Base-by-base conservation (phyloP, 306 rosid genomes). In the Lathyrus oleraceus region DNA sequence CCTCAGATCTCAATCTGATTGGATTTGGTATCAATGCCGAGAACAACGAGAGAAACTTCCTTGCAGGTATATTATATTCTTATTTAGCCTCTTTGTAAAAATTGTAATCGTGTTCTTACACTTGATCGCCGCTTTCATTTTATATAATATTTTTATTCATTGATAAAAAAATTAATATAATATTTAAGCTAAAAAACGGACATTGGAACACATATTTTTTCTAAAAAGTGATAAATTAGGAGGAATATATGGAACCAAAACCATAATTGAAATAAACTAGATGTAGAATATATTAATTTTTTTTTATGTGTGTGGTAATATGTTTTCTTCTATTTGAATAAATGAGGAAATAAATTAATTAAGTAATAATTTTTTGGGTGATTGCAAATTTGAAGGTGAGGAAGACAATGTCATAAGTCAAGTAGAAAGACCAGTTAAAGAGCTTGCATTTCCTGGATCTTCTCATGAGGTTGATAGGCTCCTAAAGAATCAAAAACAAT, bases 21-120 rank as follows among this genome's bases (percentile, higher is more conserved):
- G 83, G 52, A 0, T 74, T 82, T 11, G 75, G 72, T 42, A 57
- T 85, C 61, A 79, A 82, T 19, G 89, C 72, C 27, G 69, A 71
- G 42, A 28, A 82, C 56, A 82, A 82, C 64, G 13, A 28, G 6
- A 82, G 85, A 38, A 70, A 67, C 76, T 85, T 85, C 85, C 85
- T 85, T 2, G 85, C 71, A 77, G 87, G 86, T 79, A 73, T 28
- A 10, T 0, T 44, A 44, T 40, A 11, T 40, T 10, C n/a, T 30
- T 30, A 5, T 30, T 30, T 30, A 27, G 0, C 5, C 35, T 30
- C 5, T 27, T 4, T 27, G 4, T 1, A 27, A 27, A 27, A 4
- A 27, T 27, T 27, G 5, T 27, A 27, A 27, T 27, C 4, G 4
- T 27, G 30, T 27, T 27, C 30, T 27, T 27, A 27, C 5, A 27